Percentiles rank a stretch among this genome's conserved stretches.
Conservation (phyloP, 345 rosid genomes). For the Clausena lansium region DNA sequence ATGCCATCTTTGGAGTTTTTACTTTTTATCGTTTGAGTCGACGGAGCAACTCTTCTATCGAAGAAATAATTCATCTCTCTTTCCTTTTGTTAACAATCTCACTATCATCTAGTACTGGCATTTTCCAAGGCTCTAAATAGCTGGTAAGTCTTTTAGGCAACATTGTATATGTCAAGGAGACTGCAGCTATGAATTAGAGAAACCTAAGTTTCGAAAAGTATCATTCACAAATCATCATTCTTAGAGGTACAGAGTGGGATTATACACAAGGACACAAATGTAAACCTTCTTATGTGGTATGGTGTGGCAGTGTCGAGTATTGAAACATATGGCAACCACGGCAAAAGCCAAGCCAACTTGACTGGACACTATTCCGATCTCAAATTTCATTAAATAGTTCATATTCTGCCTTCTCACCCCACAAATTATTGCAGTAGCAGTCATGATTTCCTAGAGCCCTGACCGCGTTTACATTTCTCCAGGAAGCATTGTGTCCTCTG, state of each 20-base stretch:
- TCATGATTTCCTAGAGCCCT: constrained; percentile 3
- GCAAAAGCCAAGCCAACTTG: background rate
- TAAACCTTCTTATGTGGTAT: too few species aligned
- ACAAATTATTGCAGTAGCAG: constrained; percentile 7
- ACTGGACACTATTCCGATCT: background rate
- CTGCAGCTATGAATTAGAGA: background rate
- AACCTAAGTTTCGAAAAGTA: background rate
- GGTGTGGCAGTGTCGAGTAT: background rate
- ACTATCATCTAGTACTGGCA: too few species aligned
- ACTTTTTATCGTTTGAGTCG: too few species aligned
- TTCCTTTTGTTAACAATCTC: background rate
- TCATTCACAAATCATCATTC: background rate
- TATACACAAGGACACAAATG: background rate
- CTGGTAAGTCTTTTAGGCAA: too few species aligned
- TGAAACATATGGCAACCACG: background rate
- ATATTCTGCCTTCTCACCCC: constrained; percentile 10
- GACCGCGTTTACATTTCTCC: constrained; percentile 70
- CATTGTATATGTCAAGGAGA: background rate
- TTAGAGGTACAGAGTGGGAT: background rate
- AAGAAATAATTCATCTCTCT: too few species aligned
- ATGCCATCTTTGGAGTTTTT: too few species aligned
- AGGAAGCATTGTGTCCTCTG: constrained; percentile 98
- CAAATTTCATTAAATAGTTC: background rate
- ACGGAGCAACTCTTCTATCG: too few species aligned
- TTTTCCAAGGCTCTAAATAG: too few species aligned